phyloP scores from a whole-genome alignment of 2,329 filamentous ascomycete species.

The Penicillium sp. region DNA sequence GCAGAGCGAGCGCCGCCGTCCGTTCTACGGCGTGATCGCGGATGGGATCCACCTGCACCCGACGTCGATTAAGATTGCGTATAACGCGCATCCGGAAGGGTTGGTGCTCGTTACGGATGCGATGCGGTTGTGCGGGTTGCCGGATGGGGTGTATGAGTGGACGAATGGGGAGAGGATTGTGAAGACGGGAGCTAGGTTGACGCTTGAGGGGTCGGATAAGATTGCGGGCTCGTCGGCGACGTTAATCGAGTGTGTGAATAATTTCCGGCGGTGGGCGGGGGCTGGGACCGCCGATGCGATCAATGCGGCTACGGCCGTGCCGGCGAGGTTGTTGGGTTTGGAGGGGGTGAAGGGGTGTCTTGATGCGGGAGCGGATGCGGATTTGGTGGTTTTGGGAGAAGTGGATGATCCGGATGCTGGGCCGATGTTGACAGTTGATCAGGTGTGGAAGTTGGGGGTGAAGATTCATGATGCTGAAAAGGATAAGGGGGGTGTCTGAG shows the following conservation, averaged over 20 bases:
- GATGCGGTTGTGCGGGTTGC: conserved; percentile 82
- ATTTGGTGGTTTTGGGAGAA: conserved; percentile 44
- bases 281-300: conserved; percentile 43
- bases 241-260: conserved; percentile 48
- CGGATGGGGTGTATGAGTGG: conserved; percentile 84
- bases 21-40: conserved; percentile 85
- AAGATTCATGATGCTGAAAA: conserved; percentile 43
- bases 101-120: conserved; percentile 91
- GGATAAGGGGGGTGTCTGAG: conserved; percentile 24
- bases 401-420: conserved; percentile 32
- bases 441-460: conserved; percentile 47
- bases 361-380: conserved; percentile 44
- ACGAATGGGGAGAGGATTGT: conserved; percentile 68
- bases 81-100: conserved; percentile 79
- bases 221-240: conserved; percentile 68
- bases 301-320: conserved; percentile 43
- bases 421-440: conserved; percentile 39
- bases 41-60: conserved; percentile 91
- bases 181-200: conserved; percentile 67
- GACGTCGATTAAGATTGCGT: conserved; percentile 85
- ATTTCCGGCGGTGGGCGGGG: conserved; percentile 45
- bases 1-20: conserved; percentile 57
- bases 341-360: conserved; percentile 42
- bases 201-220: conserved; percentile 74
- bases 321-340: conserved; percentile 42